These are phyloP conservation scores for Oemleria cerasiformis DNA, from an alignment of 306 rosid species.

Conservation along the genomic window DNA sequence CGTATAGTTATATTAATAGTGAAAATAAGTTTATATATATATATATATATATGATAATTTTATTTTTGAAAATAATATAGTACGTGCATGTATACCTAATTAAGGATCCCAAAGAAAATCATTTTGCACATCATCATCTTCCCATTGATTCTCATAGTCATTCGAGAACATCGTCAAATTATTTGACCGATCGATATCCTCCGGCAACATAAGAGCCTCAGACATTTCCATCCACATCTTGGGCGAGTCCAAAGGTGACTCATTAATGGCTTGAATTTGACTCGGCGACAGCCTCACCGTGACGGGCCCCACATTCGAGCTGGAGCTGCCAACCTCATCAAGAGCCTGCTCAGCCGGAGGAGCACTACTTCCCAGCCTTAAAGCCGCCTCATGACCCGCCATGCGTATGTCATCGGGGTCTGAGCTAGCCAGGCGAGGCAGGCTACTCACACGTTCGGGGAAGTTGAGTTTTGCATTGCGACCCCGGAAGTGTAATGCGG, in stretches of 20 bases:
- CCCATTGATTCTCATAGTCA: constrained; percentile 42
- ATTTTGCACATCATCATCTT: constrained; percentile 18
- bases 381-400: constrained; percentile 80
- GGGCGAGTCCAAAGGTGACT: constrained; percentile 85
- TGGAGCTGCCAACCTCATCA: neutral
- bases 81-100: neutral
- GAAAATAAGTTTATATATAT: too few species aligned
- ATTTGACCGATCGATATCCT: too few species aligned
- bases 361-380: constrained; percentile 24
- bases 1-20: too few species aligned
- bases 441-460: constrained; percentile 40
- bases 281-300: constrained; percentile 57
- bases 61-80: neutral
- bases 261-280: constrained; percentile 84
- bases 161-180: constrained; percentile 24
- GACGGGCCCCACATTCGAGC: constrained; percentile 13
- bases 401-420: constrained; percentile 50
- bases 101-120: constrained; percentile 48
- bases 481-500: constrained; percentile 71
- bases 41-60: too few species aligned
- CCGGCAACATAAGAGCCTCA: constrained; percentile 6
- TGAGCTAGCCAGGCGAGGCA: constrained; percentile 52
- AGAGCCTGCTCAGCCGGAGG: neutral
- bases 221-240: constrained; percentile 81
- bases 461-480: constrained; percentile 57